Conservation (phyloP, 192 early-diverging fungal genomes). For the Ambispora gerdemannii region DNA sequence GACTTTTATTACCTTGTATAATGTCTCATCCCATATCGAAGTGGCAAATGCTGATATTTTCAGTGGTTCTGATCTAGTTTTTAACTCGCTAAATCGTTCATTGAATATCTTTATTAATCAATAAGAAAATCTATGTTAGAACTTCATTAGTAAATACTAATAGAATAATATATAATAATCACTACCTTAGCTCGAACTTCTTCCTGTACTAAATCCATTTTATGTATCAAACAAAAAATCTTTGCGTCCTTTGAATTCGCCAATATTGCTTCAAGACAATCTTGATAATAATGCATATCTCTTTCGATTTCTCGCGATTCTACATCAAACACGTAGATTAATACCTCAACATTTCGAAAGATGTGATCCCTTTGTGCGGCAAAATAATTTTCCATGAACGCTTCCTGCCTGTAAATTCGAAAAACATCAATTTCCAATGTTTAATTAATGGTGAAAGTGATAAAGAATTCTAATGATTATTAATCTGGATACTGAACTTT, state of each 20-base stretch:
- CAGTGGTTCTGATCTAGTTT: constrained; percentile 64
- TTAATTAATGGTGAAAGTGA: not conserved
- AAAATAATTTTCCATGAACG: constrained; percentile 97
- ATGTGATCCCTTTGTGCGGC: constrained; percentile 89
- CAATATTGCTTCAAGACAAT: constrained; percentile 78
- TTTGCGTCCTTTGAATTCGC: constrained; percentile 82
- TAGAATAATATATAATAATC: not conserved
- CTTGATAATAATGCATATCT: constrained; percentile 89
- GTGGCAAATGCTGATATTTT: constrained; percentile 71
- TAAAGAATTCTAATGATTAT: not conserved
- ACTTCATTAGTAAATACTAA: not conserved
- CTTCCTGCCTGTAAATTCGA: constrained; percentile 65
- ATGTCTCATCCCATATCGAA: constrained; percentile 89
- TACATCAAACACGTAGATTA: constrained; percentile 98
- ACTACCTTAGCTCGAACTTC: constrained; percentile 63
- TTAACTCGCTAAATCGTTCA: constrained; percentile 63
- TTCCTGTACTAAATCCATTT: constrained; percentile 92
- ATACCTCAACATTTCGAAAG: constrained; percentile 97
- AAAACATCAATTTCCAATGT: too few species aligned
- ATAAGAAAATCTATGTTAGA: too few species aligned
- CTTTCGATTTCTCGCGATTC: constrained; percentile 87
- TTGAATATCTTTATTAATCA: constrained; percentile 57
- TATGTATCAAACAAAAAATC: constrained; percentile 96
- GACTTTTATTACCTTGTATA: constrained; percentile 65
- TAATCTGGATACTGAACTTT: not conserved